These are phyloP conservation scores for Cnidoscolus chayamansa DNA, from an alignment of 441 rosid genomes.

Conservation along the genomic window DNA sequence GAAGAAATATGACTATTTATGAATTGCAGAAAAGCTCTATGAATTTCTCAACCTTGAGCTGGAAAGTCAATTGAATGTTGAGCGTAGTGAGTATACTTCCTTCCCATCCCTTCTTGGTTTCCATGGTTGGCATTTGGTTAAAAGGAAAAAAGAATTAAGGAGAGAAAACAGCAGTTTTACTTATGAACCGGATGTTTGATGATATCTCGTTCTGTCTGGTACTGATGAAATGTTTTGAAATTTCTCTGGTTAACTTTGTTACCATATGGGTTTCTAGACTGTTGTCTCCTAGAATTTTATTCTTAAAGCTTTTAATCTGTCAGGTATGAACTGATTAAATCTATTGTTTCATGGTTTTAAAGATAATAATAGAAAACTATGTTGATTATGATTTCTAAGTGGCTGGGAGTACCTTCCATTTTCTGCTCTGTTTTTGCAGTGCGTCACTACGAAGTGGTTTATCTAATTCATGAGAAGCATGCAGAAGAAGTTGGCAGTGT, in stretches of 20 bases:
- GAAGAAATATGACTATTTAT: conserved; percentile 10
- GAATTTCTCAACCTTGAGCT: conserved; percentile 74
- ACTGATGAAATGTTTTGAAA: not conserved
- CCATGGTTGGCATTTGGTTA: not conserved
- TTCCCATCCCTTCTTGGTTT: not conserved
- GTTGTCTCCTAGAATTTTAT: not conserved
- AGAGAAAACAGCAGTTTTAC: not conserved
- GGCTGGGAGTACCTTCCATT: not conserved
- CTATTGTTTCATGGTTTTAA: not conserved
- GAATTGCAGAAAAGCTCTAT: conserved; percentile 63
- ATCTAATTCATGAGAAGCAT: conserved; percentile 82
- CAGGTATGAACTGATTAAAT: not conserved
- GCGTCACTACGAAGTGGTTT: conserved; percentile 92
- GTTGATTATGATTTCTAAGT: not conserved
- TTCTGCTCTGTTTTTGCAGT: conserved; percentile 39
- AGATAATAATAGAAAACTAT: not conserved
- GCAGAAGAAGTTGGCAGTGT: conserved; percentile 64
- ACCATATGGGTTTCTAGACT: not conserved
- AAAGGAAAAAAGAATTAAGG: not conserved
- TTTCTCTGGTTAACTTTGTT: not conserved
- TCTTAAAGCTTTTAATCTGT: not conserved
- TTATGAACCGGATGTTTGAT: not conserved
- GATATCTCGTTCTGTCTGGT: not conserved
- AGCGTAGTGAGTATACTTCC: conserved; percentile 48
- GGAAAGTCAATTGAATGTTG: conserved; percentile 62